Percentiles rank a stretch among this genome's conserved stretches.
Conservation (phyloP, 768 basidiomycete species). For the Tephrocybe sp. region DNA sequence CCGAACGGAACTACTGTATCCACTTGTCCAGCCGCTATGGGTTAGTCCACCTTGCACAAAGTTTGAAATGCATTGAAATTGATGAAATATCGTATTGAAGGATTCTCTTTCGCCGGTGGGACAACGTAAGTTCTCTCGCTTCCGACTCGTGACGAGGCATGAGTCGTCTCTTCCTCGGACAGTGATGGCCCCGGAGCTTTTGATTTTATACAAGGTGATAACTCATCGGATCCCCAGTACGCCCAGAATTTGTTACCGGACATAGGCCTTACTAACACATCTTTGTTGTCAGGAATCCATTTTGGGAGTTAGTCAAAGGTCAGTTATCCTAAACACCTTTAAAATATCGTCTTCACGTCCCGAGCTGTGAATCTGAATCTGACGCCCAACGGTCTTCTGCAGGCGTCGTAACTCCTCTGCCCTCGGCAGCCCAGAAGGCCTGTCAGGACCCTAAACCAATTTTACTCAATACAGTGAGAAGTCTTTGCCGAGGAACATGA, state of each 20-base stretch:
- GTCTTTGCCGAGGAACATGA: constrained; percentile 9
- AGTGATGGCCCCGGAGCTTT: constrained; percentile 82
- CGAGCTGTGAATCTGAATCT: not conserved
- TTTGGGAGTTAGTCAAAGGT: constrained; percentile 81
- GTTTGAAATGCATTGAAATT: not conserved
- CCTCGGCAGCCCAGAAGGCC: constrained; percentile 56
- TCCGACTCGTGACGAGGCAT: not conserved
- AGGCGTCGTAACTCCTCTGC: constrained; percentile 65
- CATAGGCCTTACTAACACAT: not conserved
- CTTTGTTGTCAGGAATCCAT: constrained; percentile 53
- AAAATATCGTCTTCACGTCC: too few species aligned
- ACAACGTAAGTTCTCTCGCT: constrained; percentile 54
- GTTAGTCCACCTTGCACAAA: constrained; percentile 32
- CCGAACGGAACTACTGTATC: constrained; percentile 63
- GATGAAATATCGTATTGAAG: constrained; percentile 29
- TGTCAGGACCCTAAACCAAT: constrained; percentile 82
- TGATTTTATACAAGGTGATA: constrained; percentile 75
- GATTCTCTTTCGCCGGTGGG: constrained; percentile 75
- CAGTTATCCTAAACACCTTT: too few species aligned
- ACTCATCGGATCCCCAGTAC: constrained; percentile 56
- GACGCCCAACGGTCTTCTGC: constrained; percentile 6
- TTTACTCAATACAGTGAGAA: constrained; percentile 64
- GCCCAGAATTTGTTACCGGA: constrained; percentile 16
- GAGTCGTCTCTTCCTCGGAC: not conserved
- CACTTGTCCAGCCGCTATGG: constrained; percentile 80